Evolutionary conservation across 257 asterid genomes (phyloP).

Genomic region (Solanum ossicruentum): DNA sequence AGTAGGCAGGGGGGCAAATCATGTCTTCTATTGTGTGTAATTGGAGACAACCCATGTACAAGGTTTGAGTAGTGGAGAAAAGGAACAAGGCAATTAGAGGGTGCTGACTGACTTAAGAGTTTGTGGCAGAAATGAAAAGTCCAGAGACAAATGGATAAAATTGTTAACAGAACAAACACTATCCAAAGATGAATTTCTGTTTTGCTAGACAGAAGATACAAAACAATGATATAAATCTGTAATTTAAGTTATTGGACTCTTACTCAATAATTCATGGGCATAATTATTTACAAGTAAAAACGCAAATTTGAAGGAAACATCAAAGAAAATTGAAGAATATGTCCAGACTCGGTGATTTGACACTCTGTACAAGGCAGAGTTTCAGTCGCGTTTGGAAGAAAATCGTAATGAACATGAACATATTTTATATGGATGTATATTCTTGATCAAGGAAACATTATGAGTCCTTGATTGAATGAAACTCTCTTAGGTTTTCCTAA

Average conservation of each 20-base stretch:
- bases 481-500: no score
- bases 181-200: neutral
- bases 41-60: neutral
- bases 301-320: no score
- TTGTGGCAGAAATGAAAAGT: neutral
- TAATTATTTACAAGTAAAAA: neutral
- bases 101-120: neutral
- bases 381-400: no score
- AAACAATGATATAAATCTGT: neutral
- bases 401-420: no score
- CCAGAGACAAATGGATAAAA: neutral
- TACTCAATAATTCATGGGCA: neutral
- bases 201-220: neutral
- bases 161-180: neutral
- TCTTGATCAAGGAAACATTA: no score
- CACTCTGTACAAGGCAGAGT: no score
- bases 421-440: no score
- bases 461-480: no score
- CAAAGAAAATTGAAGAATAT: no score
- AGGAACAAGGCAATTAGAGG: neutral
- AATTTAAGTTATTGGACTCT: neutral
- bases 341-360: no score
- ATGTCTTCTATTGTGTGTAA: neutral
- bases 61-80: neutral
- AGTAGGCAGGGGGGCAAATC: neutral